These are phyloP conservation scores for Thelonectria discophora DNA, from an alignment of 2,329 filamentous ascomycete genomes.

Conservation along the genomic window DNA sequence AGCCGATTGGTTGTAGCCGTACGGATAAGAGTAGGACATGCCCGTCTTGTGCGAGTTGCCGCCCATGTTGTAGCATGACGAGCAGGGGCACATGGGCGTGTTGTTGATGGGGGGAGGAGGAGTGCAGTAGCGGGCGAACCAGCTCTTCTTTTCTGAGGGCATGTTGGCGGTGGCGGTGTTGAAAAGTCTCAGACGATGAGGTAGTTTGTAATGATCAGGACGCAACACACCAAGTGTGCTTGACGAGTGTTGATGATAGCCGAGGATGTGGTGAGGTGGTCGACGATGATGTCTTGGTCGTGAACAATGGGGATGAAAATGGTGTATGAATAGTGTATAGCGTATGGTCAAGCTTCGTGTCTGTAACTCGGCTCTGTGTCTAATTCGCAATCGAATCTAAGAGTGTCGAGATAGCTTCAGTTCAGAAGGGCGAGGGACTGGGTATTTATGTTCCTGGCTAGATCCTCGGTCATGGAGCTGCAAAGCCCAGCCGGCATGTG, in stretches of 20 bases:
- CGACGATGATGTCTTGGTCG: neutral
- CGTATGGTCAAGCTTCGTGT: neutral
- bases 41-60: slow-evolving; percentile 27
- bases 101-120: slow-evolving; percentile 50
- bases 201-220: neutral
- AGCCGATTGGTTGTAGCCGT: slow-evolving; percentile 5
- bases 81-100: slow-evolving; percentile 49
- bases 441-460: slow-evolving; percentile 37
- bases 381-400: neutral
- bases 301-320: neutral
- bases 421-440: slow-evolving; percentile 24
- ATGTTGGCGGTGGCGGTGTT: slow-evolving; percentile 32
- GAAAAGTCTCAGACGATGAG: neutral
- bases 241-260: slow-evolving; percentile 14
- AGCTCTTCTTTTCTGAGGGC: slow-evolving; percentile 47
- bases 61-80: slow-evolving; percentile 45
- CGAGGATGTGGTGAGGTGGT: slow-evolving; percentile 1
- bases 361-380: slow-evolving; percentile 1
- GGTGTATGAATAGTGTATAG: neutral
- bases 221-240: neutral
- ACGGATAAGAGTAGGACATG: slow-evolving; percentile 6
- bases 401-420: slow-evolving; percentile 1
- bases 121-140: slow-evolving; percentile 53
- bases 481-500: slow-evolving; percentile 2
- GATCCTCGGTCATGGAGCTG: slow-evolving; percentile 11